Base-by-base conservation (phyloP, 2,329 filamentous ascomycete species). In the Penicillium sp. region DNA sequence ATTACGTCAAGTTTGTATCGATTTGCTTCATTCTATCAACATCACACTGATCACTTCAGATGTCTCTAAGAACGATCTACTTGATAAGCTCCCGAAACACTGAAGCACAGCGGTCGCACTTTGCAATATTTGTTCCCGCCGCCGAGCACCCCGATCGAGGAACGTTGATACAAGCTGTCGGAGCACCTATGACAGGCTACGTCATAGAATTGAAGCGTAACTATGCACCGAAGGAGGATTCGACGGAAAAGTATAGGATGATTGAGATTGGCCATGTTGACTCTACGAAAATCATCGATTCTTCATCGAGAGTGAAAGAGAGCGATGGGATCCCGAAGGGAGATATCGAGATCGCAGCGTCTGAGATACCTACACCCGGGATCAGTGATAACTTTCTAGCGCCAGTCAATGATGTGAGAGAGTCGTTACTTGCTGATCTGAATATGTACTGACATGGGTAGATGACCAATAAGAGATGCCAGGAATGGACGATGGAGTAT, bases 401-500 rank as follows among this genome's bases (percentile, higher is more conserved):
- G 2, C 68, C 70, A 3, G 67, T 71, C 2, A 71, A 70, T 21
- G 65, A 68, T 58, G 69, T 71, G 51, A 51, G 53, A 51, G 53
- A 50, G 8, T 29, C n/a, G 2, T 26, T 26, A 26, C 4, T 26
- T 26, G 24, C 24, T 26, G 24, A 7, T 7, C 7, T 26, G 24
- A 26, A 26, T 26, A 26, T 6, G 24, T 26, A 26, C 24, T 26
- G 24, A 26, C 24, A 26, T 6, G 33, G 38, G 54, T 51, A 70
- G 68, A 63, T 54, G 1, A 66, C 60, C n/a, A 70, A 70, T 44
- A 68, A 53, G 48, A 58, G 65, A 45, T 70, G 66, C 42, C 67
- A 71, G 42, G 67, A 70, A 38, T 70, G 67, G 68, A 70, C 65
- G 0, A 64, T 69, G 63, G 67, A 70, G 24, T 71, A 61, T 54